Conservation (phyloP, 768 basidiomycete genomes). For the Mycena floridula region DNA sequence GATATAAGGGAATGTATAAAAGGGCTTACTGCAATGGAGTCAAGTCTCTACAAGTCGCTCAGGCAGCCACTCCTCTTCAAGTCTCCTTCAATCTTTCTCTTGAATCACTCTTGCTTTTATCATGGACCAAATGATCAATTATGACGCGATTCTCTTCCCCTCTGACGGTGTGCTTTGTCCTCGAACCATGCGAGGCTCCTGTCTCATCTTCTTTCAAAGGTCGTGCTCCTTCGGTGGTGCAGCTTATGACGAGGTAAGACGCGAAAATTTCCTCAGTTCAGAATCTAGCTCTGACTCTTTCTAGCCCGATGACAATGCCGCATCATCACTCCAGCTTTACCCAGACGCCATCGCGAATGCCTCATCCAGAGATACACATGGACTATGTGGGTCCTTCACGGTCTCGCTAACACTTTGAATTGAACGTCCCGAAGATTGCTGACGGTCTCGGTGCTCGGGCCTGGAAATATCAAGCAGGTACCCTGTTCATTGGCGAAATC, state of each 20-base stretch:
- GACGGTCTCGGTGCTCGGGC: conserved; percentile 61
- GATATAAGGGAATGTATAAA: neutral
- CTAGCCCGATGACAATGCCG: conserved; percentile 37
- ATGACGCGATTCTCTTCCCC: conserved; percentile 72
- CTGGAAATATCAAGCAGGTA: conserved; percentile 67
- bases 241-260: conserved; percentile 64
- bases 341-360: conserved; percentile 51
- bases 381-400: conserved; percentile 47
- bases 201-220: conserved; percentile 25
- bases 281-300: conserved; percentile 5
- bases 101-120: too few species aligned
- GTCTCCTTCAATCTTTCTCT: too few species aligned
- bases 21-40: too few species aligned
- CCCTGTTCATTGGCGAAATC: too few species aligned
- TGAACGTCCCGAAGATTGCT: conserved; percentile 40
- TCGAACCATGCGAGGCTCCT: neutral
- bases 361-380: conserved; percentile 83
- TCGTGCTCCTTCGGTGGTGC: conserved; percentile 66
- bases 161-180: conserved; percentile 45
- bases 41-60: too few species aligned
- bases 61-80: too few species aligned
- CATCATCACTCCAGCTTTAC: conserved; percentile 40
- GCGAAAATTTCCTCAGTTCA: conserved; percentile 5
- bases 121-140: conserved; percentile 64
- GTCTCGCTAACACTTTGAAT: neutral